A percentile compares a stretch with the other conserved stretches of the same genome.
Evolutionary conservation across 306 rosid species (phyloP).

Genomic region (Dryas alaskensis): DNA sequence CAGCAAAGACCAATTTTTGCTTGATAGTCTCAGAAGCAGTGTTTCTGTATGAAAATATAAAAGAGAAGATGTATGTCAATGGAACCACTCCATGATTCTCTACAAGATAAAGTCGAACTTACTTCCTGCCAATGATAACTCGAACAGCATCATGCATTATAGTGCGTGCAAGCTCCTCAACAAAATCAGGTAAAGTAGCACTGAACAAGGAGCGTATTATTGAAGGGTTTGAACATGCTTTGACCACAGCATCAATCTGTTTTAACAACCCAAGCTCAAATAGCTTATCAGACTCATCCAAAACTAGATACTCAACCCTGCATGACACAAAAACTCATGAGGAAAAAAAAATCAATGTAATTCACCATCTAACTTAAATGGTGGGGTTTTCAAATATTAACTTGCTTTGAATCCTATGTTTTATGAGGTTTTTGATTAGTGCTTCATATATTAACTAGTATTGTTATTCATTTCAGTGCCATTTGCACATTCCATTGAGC

Average conservation of each 20-base stretch:
- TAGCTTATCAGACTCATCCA: conserved; percentile 96
- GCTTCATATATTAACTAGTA: conserved; percentile 3
- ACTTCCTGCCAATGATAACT: conserved; percentile 93
- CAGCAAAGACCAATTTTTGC: conserved; percentile 80
- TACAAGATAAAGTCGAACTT: conserved; percentile 36
- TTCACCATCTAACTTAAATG: neutral
- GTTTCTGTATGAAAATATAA: conserved; percentile 55
- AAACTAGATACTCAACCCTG: conserved; percentile 88
- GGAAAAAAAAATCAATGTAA: conserved; percentile 21
- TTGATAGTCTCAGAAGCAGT: conserved; percentile 82
- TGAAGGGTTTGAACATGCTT: conserved; percentile 94
- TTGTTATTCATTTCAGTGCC: neutral
- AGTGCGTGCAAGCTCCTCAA: conserved; percentile 88
- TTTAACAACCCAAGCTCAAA: conserved; percentile 83
- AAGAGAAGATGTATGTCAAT: conserved; percentile 19
- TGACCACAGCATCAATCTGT: conserved; percentile 75
- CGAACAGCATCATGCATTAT: conserved; percentile 97
- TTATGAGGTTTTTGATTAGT: neutral
- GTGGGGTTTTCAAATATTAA: neutral
- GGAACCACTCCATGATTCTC: conserved; percentile 15
- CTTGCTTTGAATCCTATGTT: neutral
- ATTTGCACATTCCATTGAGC: neutral
- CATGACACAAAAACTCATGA: conserved; percentile 27
- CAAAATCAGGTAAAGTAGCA: conserved; percentile 92
- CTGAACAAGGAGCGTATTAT: conserved; percentile 80